These are phyloP conservation scores for Nemania sp. DNA, from an alignment of 2,329 filamentous ascomycete genomes.

Conservation along the genomic window DNA sequence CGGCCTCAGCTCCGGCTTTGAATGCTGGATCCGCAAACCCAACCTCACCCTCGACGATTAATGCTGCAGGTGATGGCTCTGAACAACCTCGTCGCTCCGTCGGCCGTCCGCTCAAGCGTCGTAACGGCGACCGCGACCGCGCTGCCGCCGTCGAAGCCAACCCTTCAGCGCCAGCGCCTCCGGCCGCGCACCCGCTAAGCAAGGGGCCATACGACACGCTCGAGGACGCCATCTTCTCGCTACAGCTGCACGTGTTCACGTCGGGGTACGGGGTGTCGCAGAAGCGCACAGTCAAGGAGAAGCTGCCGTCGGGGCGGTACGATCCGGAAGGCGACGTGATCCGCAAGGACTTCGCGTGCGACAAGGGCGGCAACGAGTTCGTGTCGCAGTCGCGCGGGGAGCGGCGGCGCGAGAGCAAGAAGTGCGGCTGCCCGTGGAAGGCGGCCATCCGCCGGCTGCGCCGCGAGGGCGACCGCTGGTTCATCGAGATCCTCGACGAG, in stretches of 20 bases:
- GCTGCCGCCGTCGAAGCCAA: constrained; percentile 2
- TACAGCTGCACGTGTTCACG: constrained; percentile 38
- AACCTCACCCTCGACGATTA: too few relatives aligned
- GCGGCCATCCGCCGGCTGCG: constrained; percentile 35
- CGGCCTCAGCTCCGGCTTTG: background rate
- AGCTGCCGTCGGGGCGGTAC: constrained; percentile 38
- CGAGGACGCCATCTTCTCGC: constrained; percentile 37
- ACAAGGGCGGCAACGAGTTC: constrained; percentile 37
- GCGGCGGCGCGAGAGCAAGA: constrained; percentile 35
- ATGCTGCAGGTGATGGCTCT: too few relatives aligned
- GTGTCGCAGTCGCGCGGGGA: constrained; percentile 38
- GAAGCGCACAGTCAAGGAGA: constrained; percentile 39
- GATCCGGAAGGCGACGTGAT: constrained; percentile 36
- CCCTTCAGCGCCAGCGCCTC: constrained; percentile 16
- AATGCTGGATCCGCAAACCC: constrained; percentile 2
- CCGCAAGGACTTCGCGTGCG: constrained; percentile 38
- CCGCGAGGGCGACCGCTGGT: constrained; percentile 37
- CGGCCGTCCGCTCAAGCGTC: constrained; percentile 22
- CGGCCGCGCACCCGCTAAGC: constrained; percentile 29
- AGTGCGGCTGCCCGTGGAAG: constrained; percentile 37
- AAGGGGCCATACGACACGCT: constrained; percentile 35
- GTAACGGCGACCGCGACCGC: constrained; percentile 16
- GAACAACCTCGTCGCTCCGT: constrained; percentile 17
- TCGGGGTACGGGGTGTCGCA: constrained; percentile 40
- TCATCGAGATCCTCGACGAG: constrained; percentile 35